Conservation (phyloP, 768 basidiomycete species). For the Lenzites betulinus region DNA sequence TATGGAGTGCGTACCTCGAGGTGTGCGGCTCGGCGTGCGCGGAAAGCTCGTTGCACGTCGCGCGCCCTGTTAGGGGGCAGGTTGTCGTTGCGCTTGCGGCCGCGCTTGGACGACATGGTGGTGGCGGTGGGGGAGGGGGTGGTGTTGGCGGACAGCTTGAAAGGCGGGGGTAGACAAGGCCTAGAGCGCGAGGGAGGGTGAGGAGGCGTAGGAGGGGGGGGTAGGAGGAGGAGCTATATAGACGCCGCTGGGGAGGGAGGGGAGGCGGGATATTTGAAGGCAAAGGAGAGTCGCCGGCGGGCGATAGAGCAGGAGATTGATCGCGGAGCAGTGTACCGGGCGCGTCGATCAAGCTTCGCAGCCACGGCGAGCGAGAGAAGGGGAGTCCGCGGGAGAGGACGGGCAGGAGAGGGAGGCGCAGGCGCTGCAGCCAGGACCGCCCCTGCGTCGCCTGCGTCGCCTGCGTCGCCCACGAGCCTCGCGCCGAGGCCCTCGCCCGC, state of each 20-base stretch:
- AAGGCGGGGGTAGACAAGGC: slow-evolving; percentile 20
- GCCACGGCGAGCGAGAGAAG: too few relatives aligned
- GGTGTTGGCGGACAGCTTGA: slow-evolving; percentile 1
- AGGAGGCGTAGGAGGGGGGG: slow-evolving; percentile 25
- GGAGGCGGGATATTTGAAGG: slow-evolving; percentile 28
- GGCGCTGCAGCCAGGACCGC: background rate
- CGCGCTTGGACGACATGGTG: slow-evolving; percentile 82
- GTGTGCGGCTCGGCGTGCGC: slow-evolving; percentile 86
- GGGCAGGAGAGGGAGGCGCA: background rate
- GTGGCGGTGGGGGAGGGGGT: slow-evolving; percentile 8
- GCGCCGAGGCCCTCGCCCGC: background rate
- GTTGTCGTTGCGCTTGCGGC: slow-evolving; percentile 80
- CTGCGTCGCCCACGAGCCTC: too few relatives aligned
- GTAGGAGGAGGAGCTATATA: slow-evolving; percentile 34
- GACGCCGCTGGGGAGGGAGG: slow-evolving; percentile 27
- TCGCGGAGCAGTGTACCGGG: slow-evolving; percentile 18
- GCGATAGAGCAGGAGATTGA: slow-evolving; percentile 13
- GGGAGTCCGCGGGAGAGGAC: background rate
- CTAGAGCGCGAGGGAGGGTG: background rate
- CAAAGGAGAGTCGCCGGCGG: slow-evolving; percentile 8
- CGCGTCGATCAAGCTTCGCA: slow-evolving; percentile 26
- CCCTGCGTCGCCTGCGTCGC: background rate
- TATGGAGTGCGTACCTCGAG: slow-evolving; percentile 56
- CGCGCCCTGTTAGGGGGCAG: slow-evolving; percentile 81
- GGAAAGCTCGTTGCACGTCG: slow-evolving; percentile 88